phyloP scores from a whole-genome alignment of 2,329 filamentous ascomycete genomes.

The Trichoderma harzianum region DNA sequence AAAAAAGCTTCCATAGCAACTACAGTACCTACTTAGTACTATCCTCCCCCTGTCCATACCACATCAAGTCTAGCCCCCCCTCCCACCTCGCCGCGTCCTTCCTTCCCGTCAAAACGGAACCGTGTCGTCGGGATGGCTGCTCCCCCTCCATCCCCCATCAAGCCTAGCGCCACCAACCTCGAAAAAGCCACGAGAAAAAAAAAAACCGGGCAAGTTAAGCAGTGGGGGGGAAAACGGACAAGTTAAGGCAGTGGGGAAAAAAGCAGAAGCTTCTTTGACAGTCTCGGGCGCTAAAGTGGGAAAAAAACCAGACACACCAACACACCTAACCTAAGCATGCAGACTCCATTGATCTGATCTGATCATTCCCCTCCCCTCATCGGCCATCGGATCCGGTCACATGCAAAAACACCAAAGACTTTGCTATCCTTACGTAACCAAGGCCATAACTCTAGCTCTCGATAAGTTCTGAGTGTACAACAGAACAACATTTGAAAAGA shows the following conservation, averaged over 20 bases:
- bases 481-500: not conserved
- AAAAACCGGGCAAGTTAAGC: not conserved
- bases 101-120: constrained; percentile 13
- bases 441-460: not conserved
- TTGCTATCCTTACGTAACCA: not conserved
- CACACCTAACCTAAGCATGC: not conserved
- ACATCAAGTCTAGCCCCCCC: not conserved
- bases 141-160: not conserved
- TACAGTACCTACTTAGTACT: not conserved
- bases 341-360: constrained; percentile 13
- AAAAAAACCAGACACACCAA: not conserved
- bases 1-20: not conserved
- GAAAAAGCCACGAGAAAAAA: not conserved
- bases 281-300: not conserved
- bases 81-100: constrained; percentile 19
- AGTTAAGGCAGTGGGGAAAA: not conserved
- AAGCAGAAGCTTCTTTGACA: not conserved
- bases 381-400: constrained; percentile 8
- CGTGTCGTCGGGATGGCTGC: not conserved
- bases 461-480: not conserved
- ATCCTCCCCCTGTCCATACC: not conserved
- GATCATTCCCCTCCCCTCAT: not conserved
- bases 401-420: not conserved
- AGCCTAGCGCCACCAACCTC: not conserved
- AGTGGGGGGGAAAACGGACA: not conserved